Evolutionary conservation across 805 yeast genomes (phyloP), one percentile per base, ranked within the genome.

Genomic region (Saccharomycopsis capsularis): DNA sequence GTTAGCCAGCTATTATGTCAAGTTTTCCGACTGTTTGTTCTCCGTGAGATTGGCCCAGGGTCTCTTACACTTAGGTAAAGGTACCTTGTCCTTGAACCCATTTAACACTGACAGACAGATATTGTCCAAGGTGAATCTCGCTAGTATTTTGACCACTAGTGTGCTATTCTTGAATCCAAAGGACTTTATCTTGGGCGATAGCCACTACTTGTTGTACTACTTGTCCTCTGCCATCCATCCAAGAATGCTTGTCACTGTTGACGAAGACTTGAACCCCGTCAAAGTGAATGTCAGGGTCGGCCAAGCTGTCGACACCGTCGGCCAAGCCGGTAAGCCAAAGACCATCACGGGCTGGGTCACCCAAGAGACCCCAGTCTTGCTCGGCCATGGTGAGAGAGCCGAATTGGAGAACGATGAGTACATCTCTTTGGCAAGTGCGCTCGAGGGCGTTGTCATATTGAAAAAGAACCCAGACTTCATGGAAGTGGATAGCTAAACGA

Each of bases 331-430:
- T 70, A 88, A 87, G 59, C 99, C 99, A 43, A 93, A 93, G 73
- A 90, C 97, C 11, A 93, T 93, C 42, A 93, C 99, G 3, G 99
- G 99, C 34, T 93, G 99, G 99, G 98, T 93, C 19, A 93, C 99
- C 1, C 99, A 93, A 62, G 85, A 93, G 3, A 93, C 99, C 0
- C 99, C 99, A 0, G 99, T 93, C 19, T 71, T 93, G 58, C 73
- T 93, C 49, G 90, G 93, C 37, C 81, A 82, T 58, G 98, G 98
- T 40, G 99, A 93, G 66, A 76, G 97, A 55, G 99, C 99, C 0
- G 99, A 93, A 66, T 72, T 93, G 57, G 99, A 95, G 63, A 89
- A 85, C 58, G 95, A 89, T 53, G 96, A 93, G 68, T 93, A 90
- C 68, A 74, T 86, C 54, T 80, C 95, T 53, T 74, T 88, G 58